These are phyloP conservation scores for Suhomyces kunorum DNA, from an alignment of 1,139 yeast species.

Conservation along the genomic window DNA sequence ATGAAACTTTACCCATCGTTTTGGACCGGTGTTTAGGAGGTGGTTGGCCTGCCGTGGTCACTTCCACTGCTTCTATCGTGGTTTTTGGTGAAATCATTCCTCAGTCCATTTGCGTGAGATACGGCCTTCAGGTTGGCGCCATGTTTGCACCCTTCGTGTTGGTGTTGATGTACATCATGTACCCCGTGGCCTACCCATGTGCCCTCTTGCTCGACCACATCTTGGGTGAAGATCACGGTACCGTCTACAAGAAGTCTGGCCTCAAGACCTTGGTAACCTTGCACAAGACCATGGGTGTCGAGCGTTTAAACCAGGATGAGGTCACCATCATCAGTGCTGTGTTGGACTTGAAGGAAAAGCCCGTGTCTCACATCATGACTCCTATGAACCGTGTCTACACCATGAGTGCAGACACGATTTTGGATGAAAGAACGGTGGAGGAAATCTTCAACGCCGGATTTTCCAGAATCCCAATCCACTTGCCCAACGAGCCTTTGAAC, in stretches of 20 bases:
- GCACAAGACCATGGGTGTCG: constrained; percentile 95
- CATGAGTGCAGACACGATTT: constrained; percentile 77
- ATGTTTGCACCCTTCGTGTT: constrained; percentile 87
- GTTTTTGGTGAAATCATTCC: constrained; percentile 97
- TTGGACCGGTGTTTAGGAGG: constrained; percentile 92
- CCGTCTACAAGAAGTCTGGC: constrained; percentile 89
- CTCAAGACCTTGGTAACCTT: constrained; percentile 89
- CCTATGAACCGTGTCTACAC: constrained; percentile 91
- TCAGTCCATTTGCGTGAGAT: constrained; percentile 87
- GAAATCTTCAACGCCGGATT: constrained; percentile 93
- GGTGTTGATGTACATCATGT: constrained; percentile 81
- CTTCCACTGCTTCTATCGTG: constrained; percentile 89
- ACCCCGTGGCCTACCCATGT: constrained; percentile 91
- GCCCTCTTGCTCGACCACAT: constrained; percentile 77
- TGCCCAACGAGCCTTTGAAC: constrained; percentile 86
- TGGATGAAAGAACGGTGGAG: constrained; percentile 84
- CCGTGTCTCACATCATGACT: constrained; percentile 87
- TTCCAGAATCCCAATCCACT: constrained; percentile 92
- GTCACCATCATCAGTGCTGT: constrained; percentile 96
- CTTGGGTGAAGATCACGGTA: constrained; percentile 95
- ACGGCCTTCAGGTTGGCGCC: constrained; percentile 90
- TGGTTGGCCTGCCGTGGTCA: constrained; percentile 95
- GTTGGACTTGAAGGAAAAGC: constrained; percentile 87
- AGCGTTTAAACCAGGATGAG: constrained; percentile 88
- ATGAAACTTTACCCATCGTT: constrained; percentile 93